Conservation (phyloP, 306 rosid species). For the Hippophae gyantsensis region DNA sequence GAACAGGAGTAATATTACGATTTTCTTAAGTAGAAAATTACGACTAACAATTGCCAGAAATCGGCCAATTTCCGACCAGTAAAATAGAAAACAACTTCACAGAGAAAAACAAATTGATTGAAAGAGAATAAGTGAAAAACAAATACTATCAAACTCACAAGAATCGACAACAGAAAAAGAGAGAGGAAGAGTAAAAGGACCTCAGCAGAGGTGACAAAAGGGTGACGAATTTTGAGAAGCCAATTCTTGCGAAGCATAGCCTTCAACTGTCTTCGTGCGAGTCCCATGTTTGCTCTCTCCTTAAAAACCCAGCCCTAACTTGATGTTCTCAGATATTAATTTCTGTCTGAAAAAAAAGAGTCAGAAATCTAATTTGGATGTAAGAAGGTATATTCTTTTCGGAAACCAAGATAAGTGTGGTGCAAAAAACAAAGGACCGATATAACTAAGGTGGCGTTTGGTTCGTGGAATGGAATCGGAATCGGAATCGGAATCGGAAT, state of each 20-base stretch:
- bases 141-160: not conserved
- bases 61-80: not conserved
- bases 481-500: too few species aligned
- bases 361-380: too few species aligned
- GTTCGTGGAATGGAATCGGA: too few species aligned
- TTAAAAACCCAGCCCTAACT: constrained; percentile 8
- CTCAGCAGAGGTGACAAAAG: constrained; percentile 73
- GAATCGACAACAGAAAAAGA: not conserved
- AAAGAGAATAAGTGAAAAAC: not conserved
- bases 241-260: constrained; percentile 87
- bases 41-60: not conserved
- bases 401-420: too few species aligned
- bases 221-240: constrained; percentile 95
- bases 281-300: constrained; percentile 43
- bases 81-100: not conserved
- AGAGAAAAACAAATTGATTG: not conserved
- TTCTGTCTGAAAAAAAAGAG: too few species aligned
- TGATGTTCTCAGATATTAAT: too few species aligned
- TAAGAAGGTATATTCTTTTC: too few species aligned
- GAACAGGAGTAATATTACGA: constrained; percentile 18
- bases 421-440: too few species aligned
- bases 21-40: constrained; percentile 4
- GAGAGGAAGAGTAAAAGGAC: constrained; percentile 19
- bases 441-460: too few species aligned
- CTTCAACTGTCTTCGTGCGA: constrained; percentile 65